Conservation (phyloP, 139 green algal genomes). For the Picochlorum costavermella region DNA sequence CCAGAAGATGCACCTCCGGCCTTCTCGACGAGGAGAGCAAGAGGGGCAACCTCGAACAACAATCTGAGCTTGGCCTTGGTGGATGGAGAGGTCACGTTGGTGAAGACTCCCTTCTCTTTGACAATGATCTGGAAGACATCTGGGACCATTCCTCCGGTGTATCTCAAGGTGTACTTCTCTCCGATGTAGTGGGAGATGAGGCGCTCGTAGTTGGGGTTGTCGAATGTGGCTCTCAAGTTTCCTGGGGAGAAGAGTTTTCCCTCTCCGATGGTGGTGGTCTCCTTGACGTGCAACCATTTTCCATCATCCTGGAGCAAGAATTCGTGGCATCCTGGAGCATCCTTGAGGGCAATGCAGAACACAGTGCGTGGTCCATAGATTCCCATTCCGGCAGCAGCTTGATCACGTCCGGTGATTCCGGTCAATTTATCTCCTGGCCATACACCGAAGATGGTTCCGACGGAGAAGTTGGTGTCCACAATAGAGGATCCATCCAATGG, state of each 20-base stretch:
- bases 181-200: slow-evolving; percentile 83
- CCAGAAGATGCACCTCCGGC: slow-evolving; percentile 68
- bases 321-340: slow-evolving; percentile 81
- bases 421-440: slow-evolving; percentile 79
- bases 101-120: slow-evolving; percentile 94
- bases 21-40: slow-evolving; percentile 60
- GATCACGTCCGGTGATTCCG: slow-evolving; percentile 68
- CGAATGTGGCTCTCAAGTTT: slow-evolving; percentile 89
- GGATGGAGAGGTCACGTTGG: slow-evolving; percentile 84
- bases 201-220: slow-evolving; percentile 88
- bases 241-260: slow-evolving; percentile 94
- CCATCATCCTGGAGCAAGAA: slow-evolving; percentile 94
- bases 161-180: slow-evolving; percentile 95
- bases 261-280: slow-evolving; percentile 84
- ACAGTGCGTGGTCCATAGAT: slow-evolving; percentile 88
- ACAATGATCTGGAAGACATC: slow-evolving; percentile 97
- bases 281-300: slow-evolving; percentile 94
- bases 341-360: slow-evolving; percentile 82
- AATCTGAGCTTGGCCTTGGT: slow-evolving; percentile 95
- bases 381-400: slow-evolving; percentile 79
- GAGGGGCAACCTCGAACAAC: slow-evolving; percentile 76
- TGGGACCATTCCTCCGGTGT: slow-evolving; percentile 93
- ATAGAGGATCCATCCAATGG: slow-evolving; percentile 90
- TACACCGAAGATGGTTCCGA: slow-evolving; percentile 91
- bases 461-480: slow-evolving; percentile 94